Evolutionary conservation across 495 filamentous ascomycete genomes (phyloP).

Genomic region (Aspergillus bertholletiae): DNA sequence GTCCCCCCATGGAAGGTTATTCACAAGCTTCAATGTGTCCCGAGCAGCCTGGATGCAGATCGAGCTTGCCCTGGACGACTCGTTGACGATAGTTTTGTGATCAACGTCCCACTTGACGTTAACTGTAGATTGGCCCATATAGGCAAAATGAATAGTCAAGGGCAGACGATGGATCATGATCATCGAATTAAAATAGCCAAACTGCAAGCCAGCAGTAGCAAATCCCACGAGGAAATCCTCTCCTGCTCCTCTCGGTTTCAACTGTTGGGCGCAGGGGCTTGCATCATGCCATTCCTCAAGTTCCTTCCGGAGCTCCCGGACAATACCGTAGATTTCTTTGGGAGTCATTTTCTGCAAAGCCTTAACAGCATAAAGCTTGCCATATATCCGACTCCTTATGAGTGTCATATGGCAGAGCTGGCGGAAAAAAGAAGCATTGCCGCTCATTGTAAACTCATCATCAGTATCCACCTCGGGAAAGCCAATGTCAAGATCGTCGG

Average conservation of each 20-base stretch:
- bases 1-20: constrained; percentile 91
- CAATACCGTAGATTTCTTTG: constrained; percentile 79
- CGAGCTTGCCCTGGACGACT: constrained; percentile 77
- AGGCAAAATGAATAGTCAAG: constrained; percentile 70
- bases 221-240: constrained; percentile 80
- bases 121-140: constrained; percentile 8
- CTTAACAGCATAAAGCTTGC: constrained; percentile 81
- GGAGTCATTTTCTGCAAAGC: constrained; percentile 73
- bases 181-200: constrained; percentile 92
- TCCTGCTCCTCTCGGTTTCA: constrained; percentile 79
- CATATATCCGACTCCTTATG: constrained; percentile 91
- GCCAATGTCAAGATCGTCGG: constrained; percentile 95
- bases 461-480: constrained; percentile 76
- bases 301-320: constrained; percentile 82
- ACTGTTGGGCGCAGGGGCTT: constrained; percentile 70
- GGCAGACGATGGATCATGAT: constrained; percentile 97
- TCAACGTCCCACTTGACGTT: constrained; percentile 4
- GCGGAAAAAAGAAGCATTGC: constrained; percentile 81
- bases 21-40: constrained; percentile 84
- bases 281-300: constrained; percentile 87
- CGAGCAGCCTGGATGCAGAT: constrained; percentile 85
- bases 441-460: constrained; percentile 65
- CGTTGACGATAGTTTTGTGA: constrained; percentile 53
- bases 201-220: constrained; percentile 82
- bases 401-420: constrained; percentile 82